Conservation (phyloP, 1,139 yeast species). For the Protomyces pachydermus region DNA sequence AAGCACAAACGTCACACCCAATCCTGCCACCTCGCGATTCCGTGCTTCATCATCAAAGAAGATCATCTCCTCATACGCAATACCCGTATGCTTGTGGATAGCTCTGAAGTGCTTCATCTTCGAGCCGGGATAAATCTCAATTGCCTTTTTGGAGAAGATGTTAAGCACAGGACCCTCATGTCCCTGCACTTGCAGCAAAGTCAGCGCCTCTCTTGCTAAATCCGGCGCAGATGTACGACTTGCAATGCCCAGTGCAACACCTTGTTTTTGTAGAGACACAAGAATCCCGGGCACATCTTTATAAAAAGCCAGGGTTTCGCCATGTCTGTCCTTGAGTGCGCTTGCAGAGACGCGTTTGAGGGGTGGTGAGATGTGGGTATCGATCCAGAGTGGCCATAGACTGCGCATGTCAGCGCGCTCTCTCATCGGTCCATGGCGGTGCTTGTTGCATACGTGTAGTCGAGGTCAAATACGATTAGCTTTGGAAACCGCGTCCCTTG, state of each 20-base stretch:
- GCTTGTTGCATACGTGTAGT: slow-evolving; percentile 48
- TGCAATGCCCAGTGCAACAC: slow-evolving; percentile 52
- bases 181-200: slow-evolving; percentile 49
- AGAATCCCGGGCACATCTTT: slow-evolving; percentile 59
- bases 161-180: slow-evolving; percentile 40
- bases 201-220: slow-evolving; percentile 55
- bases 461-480: slow-evolving; percentile 62
- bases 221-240: slow-evolving; percentile 59
- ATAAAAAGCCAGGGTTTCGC: slow-evolving; percentile 51
- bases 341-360: slow-evolving; percentile 36
- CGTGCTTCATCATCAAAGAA: slow-evolving; percentile 67
- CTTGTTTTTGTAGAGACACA: slow-evolving; percentile 42
- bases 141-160: slow-evolving; percentile 41
- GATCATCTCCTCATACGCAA: slow-evolving; percentile 50
- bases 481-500: slow-evolving; percentile 1
- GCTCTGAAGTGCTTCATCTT: slow-evolving; percentile 55
- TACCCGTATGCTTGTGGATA: slow-evolving; percentile 48
- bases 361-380: slow-evolving; percentile 64
- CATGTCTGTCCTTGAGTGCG: slow-evolving; percentile 44
- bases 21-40: slow-evolving; percentile 57
- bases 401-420: neutral
- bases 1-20: slow-evolving; percentile 59
- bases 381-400: slow-evolving; percentile 68
- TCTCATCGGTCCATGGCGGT: neutral
- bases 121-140: slow-evolving; percentile 39